Base-by-base conservation (phyloP, 2,329 filamentous ascomycete genomes). In the Hypomyces rosellus region DNA sequence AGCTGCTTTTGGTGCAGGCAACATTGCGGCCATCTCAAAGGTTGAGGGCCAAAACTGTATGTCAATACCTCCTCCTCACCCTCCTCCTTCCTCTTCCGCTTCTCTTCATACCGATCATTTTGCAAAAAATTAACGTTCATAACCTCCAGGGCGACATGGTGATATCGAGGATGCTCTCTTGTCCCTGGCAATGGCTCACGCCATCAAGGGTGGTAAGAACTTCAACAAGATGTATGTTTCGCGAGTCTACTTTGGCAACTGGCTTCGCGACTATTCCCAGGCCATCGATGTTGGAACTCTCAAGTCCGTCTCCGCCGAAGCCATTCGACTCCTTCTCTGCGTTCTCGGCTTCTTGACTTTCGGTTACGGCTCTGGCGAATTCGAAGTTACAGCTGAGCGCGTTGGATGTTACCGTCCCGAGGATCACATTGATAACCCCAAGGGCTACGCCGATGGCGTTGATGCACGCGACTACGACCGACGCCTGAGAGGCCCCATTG, bases 221-320 rank as follows among this genome's bases (percentile, higher is more conserved):
- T 96, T 95, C 71, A 82, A 80, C 74, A 93, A 93, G 73, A 81
- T 95, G 63, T 86, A 85, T 64, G 87, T 96, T 55, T 88, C 91
- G 56, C 82, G 90, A 54, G 88, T 95, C 56, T 96, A 96, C 74
- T 96, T 96, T 73, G 91, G 91, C 57, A 96, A 96, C 74, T 96
- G 91, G 91, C 81, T 96, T 34, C 82, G 80, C 53, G 91, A 96
- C 70, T 96, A 96, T 70, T 93, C 88, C 48, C 91, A 96, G 69
- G 91, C 90, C 54, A 88, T 96, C 61, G 91, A 96, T 67, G 88
- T 96, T 45, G 91, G 89, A 54, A 95, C 89, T 4, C 82, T 96
- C 70, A 96, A 96, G 73, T 81, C 85, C 60, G 90, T 96, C 55
- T 92, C 88, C 50, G 86, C 89, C 46, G 89, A 95, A 69, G 90